Conservation (phyloP, 305 asterid genomes). For the Andrographis paniculata region DNA sequence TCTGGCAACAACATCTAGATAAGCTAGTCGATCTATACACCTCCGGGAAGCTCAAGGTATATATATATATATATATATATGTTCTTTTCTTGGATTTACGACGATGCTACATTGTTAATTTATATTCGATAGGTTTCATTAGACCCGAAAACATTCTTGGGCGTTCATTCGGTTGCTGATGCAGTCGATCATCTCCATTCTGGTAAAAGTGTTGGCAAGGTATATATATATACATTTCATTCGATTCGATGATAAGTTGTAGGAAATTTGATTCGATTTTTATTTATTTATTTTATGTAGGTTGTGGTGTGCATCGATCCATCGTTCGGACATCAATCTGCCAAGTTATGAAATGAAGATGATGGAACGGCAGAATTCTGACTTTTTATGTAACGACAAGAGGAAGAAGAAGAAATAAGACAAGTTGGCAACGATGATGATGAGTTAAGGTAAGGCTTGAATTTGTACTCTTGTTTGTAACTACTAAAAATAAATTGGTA, state of each 20-base stretch:
- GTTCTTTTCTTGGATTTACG: slow-evolving; percentile 8
- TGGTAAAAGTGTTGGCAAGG: slow-evolving; percentile 95
- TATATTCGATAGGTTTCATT: slow-evolving; percentile 41
- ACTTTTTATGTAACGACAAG: too few relatives aligned
- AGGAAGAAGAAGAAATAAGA: too few relatives aligned
- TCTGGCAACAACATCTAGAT: slow-evolving; percentile 87
- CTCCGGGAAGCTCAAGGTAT: slow-evolving; percentile 74
- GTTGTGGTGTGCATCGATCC: slow-evolving; percentile 70
- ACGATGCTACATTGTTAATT: neutral
- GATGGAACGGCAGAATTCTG: too few relatives aligned
- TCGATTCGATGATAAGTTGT: too few relatives aligned
- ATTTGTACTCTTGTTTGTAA: too few relatives aligned
- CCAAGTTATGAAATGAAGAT: slow-evolving; percentile 37
- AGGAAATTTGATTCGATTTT: too few relatives aligned
- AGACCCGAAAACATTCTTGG: slow-evolving; percentile 72
- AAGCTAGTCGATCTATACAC: slow-evolving; percentile 59
- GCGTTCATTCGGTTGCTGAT: slow-evolving; percentile 74
- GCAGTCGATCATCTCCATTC: slow-evolving; percentile 93
- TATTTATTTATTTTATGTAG: slow-evolving; percentile 20
- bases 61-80: neutral
- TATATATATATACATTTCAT: too few relatives aligned
- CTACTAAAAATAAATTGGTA: too few relatives aligned
- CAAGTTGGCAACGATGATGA: too few relatives aligned
- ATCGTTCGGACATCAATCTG: slow-evolving; percentile 26
- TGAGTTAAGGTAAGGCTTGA: too few relatives aligned